A percentile compares a stretch with the other conserved stretches of the same genome.
These are phyloP conservation scores for Plectranthus barbatus DNA, from an alignment of 257 asterid species.

Conservation along the genomic window DNA sequence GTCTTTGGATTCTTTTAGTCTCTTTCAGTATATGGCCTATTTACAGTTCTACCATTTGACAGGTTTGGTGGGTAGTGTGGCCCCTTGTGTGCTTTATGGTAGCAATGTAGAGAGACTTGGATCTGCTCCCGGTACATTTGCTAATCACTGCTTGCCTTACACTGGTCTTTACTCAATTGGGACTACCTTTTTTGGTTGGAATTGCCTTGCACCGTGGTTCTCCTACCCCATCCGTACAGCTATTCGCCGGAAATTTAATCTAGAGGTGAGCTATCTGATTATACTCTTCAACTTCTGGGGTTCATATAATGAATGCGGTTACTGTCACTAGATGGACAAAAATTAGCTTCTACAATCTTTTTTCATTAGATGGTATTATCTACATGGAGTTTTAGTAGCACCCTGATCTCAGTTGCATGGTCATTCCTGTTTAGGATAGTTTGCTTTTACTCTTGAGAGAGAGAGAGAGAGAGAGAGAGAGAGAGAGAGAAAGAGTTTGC, in stretches of 20 bases:
- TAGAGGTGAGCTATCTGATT: constrained; percentile 47
- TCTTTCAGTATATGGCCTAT: background rate
- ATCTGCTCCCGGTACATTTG: constrained; percentile 54
- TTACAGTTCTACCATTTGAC: constrained; percentile 18
- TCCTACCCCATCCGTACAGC: constrained; percentile 76
- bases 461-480: too few species aligned
- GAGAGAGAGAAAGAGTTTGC: too few species aligned
- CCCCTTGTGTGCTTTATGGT: constrained; percentile 93
- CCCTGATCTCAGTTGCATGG: too few species aligned
- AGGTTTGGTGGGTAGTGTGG: constrained; percentile 83
- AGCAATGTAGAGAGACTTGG: constrained; percentile 80
- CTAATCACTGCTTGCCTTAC: constrained; percentile 86
- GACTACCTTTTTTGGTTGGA: constrained; percentile 60
- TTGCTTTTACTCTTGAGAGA: too few species aligned
- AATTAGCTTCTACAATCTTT: too few species aligned
- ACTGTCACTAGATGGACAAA: background rate
- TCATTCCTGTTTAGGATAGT: too few species aligned
- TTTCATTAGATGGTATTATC: too few species aligned
- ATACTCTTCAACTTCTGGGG: background rate
- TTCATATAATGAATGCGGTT: too few species aligned
- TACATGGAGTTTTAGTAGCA: too few species aligned
- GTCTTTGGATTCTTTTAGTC: background rate
- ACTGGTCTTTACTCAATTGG: constrained; percentile 76
- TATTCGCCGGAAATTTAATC: constrained; percentile 74
- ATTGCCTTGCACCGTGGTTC: constrained; percentile 82